Evolutionary conservation across 1,284 basidiomycete species (phyloP), one percentile per base, ranked within the genome.

Genomic region (Bjerkandera adusta): DNA sequence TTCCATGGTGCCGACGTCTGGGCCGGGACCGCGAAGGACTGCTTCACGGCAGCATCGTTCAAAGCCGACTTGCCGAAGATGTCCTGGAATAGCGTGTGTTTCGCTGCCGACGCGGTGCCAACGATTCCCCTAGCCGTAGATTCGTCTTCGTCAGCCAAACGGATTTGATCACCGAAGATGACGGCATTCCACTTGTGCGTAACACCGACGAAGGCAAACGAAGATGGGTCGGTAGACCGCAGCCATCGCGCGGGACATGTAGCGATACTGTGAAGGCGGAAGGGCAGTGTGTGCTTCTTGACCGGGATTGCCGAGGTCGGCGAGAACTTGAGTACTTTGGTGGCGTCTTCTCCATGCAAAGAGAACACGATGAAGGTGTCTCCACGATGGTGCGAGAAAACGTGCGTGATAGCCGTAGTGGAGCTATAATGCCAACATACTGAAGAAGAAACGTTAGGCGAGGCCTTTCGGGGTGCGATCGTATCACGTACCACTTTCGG

Each of bases 21-120:
- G 12, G 41, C 32, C 39, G 26, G 35, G n/a, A 45, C 27, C 6
- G 53, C 45, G 32, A 59, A 46, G 16, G 54, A 47, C 35, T 40
- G 25, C 24, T 32, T 36, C 24, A 48, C 48, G 4, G 50, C 45
- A 3, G 63, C 52, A 39, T 70, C 68, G 12, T 68, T 54, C 51
- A 89, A 75, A 10, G 80, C 80, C 32, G 84, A 77, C 47, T 75
- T 71, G 38, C 90, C 91, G 58, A 93, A 93, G 50, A 93, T 85
- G 58, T 93, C 90, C 58, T 90, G 84, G 66, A 93, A 90, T 5
- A 94, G 66, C 12, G 87, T 85, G 51, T 75, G 73, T 49, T 68
- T 79, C 12, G 50, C 48, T 8, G 50, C 56, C 3, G 58, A 47
- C 24, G 65, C 56, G 10, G 61, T 56, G 8, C 62, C 57, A 16